phyloP scores from a whole-genome alignment of 139 green algal species.

The Chlamydomonas incerta region DNA sequence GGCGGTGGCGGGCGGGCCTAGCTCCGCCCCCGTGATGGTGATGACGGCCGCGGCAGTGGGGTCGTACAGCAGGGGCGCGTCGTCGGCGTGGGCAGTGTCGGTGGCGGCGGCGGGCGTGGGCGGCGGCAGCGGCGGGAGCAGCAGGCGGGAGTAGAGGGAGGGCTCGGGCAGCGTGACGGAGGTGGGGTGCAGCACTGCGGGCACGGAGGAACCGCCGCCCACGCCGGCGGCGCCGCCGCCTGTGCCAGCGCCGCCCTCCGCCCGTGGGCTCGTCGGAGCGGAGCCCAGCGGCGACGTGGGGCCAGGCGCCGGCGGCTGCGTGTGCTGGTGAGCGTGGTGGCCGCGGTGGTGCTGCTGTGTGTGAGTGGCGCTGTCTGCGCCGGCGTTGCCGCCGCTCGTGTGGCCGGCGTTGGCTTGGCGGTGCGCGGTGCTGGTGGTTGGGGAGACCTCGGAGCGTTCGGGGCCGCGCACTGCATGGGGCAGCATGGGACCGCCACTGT shows the following conservation, averaged over 20 bases:
- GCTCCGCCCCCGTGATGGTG: too few species aligned
- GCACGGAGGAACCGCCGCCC: neutral
- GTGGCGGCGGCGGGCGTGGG: neutral
- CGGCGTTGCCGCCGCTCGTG: too few species aligned
- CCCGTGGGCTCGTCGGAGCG: neutral
- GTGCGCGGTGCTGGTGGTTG: neutral
- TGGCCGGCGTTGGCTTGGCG: neutral
- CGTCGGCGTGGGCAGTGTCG: neutral
- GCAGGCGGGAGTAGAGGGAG: slow-evolving; percentile 30
- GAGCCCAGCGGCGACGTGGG: neutral
- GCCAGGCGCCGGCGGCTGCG: neutral
- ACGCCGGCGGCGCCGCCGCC: neutral
- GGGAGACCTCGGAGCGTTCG: neutral
- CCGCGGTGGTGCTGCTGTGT: neutral
- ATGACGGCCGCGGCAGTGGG: neutral
- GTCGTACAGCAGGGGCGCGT: neutral
- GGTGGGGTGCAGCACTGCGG: neutral
- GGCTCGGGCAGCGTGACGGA: neutral
- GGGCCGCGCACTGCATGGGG: neutral
- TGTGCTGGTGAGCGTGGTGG: neutral
- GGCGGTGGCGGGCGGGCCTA: too few species aligned
- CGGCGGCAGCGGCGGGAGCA: slow-evolving; percentile 24
- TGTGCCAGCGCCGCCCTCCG: neutral
- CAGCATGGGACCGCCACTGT: too few species aligned
- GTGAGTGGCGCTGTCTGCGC: neutral